These are phyloP conservation scores for Plasmodium fragile DNA, from an alignment of 169 alveolate species.

Conservation along the genomic window DNA sequence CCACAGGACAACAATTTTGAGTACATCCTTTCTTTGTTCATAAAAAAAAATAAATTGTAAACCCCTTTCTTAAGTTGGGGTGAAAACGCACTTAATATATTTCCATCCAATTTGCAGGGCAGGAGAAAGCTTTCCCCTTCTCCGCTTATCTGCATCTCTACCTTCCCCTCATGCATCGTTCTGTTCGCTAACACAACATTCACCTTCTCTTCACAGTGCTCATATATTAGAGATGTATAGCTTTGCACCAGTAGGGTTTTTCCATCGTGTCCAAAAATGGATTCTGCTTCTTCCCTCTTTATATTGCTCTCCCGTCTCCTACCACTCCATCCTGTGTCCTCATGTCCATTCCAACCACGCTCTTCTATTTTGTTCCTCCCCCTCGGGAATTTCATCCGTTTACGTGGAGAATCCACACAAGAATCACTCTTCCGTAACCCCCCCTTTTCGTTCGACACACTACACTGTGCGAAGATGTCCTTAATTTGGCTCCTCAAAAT, in stretches of 20 bases:
- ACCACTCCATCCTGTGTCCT: not conserved
- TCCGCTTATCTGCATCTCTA: conserved; percentile 68
- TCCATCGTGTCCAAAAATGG: conserved; percentile 10
- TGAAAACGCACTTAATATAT: conserved; percentile 45
- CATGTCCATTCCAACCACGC: not conserved
- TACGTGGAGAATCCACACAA: not conserved
- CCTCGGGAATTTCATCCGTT: not conserved
- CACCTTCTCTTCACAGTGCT: conserved; percentile 64
- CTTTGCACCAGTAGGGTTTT: conserved; percentile 45
- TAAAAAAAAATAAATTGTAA: conserved; percentile 28
- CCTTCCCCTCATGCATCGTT: conserved; percentile 16
- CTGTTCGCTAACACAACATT: conserved; percentile 22
- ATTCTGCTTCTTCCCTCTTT: not conserved
- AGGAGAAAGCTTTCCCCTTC: conserved; percentile 15
- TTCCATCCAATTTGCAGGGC: conserved; percentile 15
- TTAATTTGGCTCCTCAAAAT: conserved; percentile 16
- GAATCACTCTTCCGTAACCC: not conserved
- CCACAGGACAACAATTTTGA: conserved; percentile 26
- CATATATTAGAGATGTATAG: conserved; percentile 68
- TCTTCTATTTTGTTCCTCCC: not conserved
- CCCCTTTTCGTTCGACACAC: not conserved
- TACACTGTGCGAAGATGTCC: conserved; percentile 16
- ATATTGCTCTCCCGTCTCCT: not conserved
- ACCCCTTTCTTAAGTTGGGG: conserved; percentile 58
- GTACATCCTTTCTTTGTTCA: conserved; percentile 37